Percentiles rank a stretch among this genome's conserved stretches.
phyloP scores from a whole-genome alignment of 306 rosid genomes.

The Spatholobus suberectus region DNA sequence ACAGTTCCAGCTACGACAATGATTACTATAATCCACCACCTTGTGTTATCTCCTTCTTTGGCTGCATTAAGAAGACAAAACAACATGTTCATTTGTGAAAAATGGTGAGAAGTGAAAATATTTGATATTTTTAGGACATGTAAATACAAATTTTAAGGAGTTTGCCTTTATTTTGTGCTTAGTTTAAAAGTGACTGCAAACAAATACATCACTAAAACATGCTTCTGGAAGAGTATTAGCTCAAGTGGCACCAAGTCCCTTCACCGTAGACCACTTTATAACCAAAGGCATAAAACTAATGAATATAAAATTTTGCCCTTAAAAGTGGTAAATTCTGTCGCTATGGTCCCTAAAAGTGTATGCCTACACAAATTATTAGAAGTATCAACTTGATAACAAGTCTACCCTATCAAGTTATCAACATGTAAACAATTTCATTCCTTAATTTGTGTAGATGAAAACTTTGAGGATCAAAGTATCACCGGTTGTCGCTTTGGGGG shows the following conservation, averaged over 20 bases:
- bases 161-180: not conserved
- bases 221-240: not conserved
- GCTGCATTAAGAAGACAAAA: conserved; percentile 40
- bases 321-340: not conserved
- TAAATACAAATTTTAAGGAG: not conserved
- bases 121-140: not conserved
- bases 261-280: not conserved
- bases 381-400: not conserved
- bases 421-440: not conserved
- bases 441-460: not conserved
- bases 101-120: not conserved
- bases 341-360: not conserved
- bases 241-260: not conserved
- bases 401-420: no score
- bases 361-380: not conserved
- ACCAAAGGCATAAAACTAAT: not conserved
- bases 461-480: not conserved
- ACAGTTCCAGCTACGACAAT: conserved; percentile 2
- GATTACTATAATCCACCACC: conserved; percentile 24
- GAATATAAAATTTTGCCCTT: not conserved
- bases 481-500: not conserved
- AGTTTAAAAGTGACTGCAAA: not conserved
- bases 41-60: conserved; percentile 3
- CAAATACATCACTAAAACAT: not conserved
- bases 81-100: not conserved